A percentile compares a stretch with the other conserved stretches of the same genome.
phyloP scores from a whole-genome alignment of 768 basidiomycete species.

The Mycena rosella region DNA sequence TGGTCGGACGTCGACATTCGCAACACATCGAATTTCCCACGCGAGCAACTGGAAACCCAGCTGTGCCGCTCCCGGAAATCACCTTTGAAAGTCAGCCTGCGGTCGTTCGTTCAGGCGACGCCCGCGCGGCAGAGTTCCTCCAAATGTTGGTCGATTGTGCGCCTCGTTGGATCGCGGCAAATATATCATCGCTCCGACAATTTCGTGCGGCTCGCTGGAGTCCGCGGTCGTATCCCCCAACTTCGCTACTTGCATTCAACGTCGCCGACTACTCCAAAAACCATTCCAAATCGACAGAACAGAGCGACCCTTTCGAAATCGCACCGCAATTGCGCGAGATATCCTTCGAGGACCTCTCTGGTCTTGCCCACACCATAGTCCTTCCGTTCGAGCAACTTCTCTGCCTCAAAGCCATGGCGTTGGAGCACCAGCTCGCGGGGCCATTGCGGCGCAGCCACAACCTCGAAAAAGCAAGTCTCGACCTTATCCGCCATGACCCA shows the following conservation, averaged over 20 bases:
- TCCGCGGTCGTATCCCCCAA: slow-evolving; percentile 10
- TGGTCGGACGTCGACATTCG: slow-evolving; percentile 22
- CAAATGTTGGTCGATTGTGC: background rate
- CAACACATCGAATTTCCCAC: background rate
- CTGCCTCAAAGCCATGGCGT: background rate
- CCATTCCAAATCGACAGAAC: background rate
- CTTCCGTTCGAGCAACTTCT: slow-evolving; percentile 19
- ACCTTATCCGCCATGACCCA: background rate
- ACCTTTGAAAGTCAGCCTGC: slow-evolving; percentile 9
- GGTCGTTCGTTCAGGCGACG: background rate
- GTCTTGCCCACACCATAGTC: background rate
- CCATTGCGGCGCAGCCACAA: background rate
- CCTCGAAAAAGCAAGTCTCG: slow-evolving; percentile 16
- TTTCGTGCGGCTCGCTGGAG: background rate
- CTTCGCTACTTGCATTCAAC: slow-evolving; percentile 17
- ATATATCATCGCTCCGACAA: background rate
- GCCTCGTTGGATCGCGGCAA: slow-evolving; percentile 15
- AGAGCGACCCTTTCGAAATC: slow-evolving; percentile 17
- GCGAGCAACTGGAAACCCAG: slow-evolving; percentile 9
- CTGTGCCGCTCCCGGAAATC: slow-evolving; percentile 7
- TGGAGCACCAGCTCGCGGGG: fast-evolving
- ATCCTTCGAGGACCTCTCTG: slow-evolving; percentile 12
- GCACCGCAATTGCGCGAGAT: slow-evolving; percentile 21
- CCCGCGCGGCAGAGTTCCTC: background rate
- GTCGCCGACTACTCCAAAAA: background rate